Percentiles rank a stretch among this genome's conserved stretches.
These are phyloP conservation scores for Aureobasidium sp. DNA, from an alignment of 2,329 filamentous ascomycete genomes.

Conservation along the genomic window DNA sequence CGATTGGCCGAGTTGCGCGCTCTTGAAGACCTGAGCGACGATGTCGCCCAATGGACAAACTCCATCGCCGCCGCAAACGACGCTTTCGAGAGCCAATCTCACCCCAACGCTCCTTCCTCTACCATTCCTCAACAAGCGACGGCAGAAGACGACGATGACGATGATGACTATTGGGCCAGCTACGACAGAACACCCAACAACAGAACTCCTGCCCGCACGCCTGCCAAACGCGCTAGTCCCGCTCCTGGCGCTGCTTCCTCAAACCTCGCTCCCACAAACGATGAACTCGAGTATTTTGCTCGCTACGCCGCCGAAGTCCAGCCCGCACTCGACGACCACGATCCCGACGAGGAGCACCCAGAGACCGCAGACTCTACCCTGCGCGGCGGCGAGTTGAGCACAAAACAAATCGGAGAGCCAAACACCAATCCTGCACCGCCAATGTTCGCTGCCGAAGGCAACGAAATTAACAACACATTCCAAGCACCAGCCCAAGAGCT, in stretches of 20 bases:
- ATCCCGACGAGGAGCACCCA: conserved; percentile 60
- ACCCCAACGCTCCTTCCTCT: background rate
- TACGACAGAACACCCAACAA: conserved; percentile 61
- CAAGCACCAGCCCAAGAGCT: conserved; percentile 26
- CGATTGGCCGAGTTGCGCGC: conserved; percentile 60
- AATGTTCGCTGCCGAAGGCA: background rate
- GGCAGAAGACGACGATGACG: conserved; percentile 35
- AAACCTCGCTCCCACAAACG: conserved; percentile 17
- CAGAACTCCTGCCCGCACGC: conserved; percentile 47
- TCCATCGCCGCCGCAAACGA: conserved; percentile 49
- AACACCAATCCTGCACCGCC: conserved; percentile 6
- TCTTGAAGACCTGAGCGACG: conserved; percentile 40
- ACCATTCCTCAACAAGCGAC: background rate
- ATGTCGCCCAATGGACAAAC: conserved; percentile 49
- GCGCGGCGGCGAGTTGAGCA: conserved; percentile 41
- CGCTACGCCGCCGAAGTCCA: conserved; percentile 68
- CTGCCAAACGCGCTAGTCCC: conserved; percentile 48
- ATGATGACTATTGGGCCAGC: conserved; percentile 71
- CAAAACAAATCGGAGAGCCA: background rate
- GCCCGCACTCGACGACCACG: conserved; percentile 70
- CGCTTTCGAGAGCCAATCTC: conserved; percentile 31
- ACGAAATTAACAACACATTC: background rate
- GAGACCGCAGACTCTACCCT: conserved; percentile 40
- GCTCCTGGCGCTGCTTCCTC: conserved; percentile 38
- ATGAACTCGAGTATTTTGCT: conserved; percentile 66